Base-by-base conservation (phyloP, 495 filamentous ascomycete genomes). In the Cercophora newfieldiana region DNA sequence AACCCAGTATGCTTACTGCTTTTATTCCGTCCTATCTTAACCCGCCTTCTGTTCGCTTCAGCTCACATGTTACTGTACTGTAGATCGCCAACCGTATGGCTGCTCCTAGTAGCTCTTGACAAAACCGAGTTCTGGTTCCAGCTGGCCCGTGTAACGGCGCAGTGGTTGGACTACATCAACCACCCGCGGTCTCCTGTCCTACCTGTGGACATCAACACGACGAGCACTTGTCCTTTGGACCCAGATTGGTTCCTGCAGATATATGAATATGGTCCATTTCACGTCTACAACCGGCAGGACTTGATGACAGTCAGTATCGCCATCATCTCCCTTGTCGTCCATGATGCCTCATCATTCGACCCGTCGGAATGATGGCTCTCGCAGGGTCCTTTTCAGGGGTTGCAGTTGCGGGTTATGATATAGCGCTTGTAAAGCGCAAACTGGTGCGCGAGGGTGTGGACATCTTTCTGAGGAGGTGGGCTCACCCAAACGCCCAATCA, bases 81-180 rank as follows among this genome's bases (percentile, higher is more conserved):
- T 29, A 59, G 56, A 59, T 59, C 56, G 18, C 18, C 18, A 59
- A 18, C 56, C 6, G 56, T 59, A 59, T 59, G 56, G 28, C 56
- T 59, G 28, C 56, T 59, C 28, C 28, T 33, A 33, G 25, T 59
- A 30, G 56, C 56, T 30, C 56, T 59, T 26, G 56, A 59, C 28
- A 29, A 59, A 19, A 59, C 56, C 29, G 56, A 59, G 56, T 59
- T 59, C 28, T 59, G 29, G 56, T 59, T 59, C 30, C 56, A 59
- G 25, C 56, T 59, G 25, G 56, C 25, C 28, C 56, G 56, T 29
- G 56, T 59, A 33, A 59, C 56, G 6, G 28, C 56, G 21, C 21
- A n/a, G 21, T 59, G 56, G 56, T 19, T 59, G 7, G 56, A 59
- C 25, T 59, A 59, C 28, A 59, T 59, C 28, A 33, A 19, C 56